A percentile compares a stretch with the other conserved stretches of the same genome.
phyloP scores from a whole-genome alignment of 331 rosid genomes.

The Arachis monticola region DNA sequence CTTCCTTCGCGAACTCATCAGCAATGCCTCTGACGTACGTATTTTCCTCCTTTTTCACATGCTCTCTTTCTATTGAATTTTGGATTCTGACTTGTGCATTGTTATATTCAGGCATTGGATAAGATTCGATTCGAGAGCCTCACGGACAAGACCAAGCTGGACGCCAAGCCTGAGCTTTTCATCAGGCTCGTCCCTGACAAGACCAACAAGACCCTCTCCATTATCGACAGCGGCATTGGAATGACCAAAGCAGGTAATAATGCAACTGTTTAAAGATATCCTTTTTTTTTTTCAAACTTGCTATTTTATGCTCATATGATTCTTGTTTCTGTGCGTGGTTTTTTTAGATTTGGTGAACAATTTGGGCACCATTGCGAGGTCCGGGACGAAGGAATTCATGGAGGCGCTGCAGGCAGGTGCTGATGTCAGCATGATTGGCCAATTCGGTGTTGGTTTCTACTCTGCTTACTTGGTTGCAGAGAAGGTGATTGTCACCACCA shows the following conservation, averaged over 20 bases:
- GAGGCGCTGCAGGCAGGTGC: constrained; percentile 34
- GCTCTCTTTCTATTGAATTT: background rate
- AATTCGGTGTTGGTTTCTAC: constrained; percentile 73
- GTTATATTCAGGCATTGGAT: constrained; percentile 37
- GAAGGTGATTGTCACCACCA: constrained; percentile 60
- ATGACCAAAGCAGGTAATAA: no score
- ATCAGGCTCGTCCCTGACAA: no score
- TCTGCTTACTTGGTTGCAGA: constrained; percentile 68
- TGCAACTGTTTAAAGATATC: no score
- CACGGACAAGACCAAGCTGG: no score
- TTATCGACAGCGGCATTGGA: no score
- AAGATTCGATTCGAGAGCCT: no score
- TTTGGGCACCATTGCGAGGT: constrained; percentile 68
- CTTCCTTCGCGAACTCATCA: no score
- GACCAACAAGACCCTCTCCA: no score
- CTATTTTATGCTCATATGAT: no score
- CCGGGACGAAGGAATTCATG: constrained; percentile 74
- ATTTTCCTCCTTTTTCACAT: background rate
- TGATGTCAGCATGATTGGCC: constrained; percentile 72
- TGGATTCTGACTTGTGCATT: background rate
- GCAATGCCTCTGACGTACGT: constrained; percentile 21
- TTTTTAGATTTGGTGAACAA: constrained; percentile 64
- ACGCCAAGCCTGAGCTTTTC: no score
- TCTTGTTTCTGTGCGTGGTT: background rate
- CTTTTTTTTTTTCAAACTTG: background rate